Percentiles rank a stretch among this genome's conserved stretches.
Evolutionary conservation across 1,284 basidiomycete species (phyloP).

Genomic region (Ustanciosporium gigantosporum): DNA sequence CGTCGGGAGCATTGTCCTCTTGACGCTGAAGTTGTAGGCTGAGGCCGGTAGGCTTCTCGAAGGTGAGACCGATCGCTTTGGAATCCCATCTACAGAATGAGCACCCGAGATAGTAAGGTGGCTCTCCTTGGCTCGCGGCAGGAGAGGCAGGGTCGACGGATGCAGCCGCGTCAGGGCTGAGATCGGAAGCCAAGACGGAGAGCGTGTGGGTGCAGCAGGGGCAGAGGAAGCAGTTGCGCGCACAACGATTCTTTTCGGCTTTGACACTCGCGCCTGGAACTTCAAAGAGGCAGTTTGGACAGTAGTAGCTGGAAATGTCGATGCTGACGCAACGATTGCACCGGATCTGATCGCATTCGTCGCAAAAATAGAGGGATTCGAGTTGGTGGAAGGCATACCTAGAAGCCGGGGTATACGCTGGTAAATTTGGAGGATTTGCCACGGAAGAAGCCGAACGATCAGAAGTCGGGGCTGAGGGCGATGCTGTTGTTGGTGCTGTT

Average conservation of each 20-base stretch:
- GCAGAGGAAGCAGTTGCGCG: conserved; percentile 94
- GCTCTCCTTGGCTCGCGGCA: conserved; percentile 68
- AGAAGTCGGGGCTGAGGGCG: conserved; percentile 1
- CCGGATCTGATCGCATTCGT: conserved; percentile 92
- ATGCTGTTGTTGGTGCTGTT: neutral
- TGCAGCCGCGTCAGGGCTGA: conserved; percentile 60
- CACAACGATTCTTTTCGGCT: conserved; percentile 95
- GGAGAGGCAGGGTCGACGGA: conserved; percentile 45
- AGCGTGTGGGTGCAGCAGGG: conserved; percentile 87
- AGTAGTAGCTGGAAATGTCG: conserved; percentile 95
- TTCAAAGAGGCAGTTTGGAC: conserved; percentile 98
- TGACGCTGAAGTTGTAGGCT: conserved; percentile 59
- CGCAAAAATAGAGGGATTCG: conserved; percentile 89
- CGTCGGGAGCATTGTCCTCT: conserved; percentile 38
- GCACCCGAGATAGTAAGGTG: conserved; percentile 89
- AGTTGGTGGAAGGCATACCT: conserved; percentile 68
- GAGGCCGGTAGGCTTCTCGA: conserved; percentile 93
- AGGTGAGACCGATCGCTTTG: conserved; percentile 81
- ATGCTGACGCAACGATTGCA: conserved; percentile 88
- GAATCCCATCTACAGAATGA: conserved; percentile 94
- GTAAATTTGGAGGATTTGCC: conserved; percentile 16
- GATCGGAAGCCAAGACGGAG: conserved; percentile 82
- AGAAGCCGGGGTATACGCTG: conserved; percentile 29
- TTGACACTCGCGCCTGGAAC: conserved; percentile 94
- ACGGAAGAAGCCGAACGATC: conserved; percentile 1